Base-by-base conservation (phyloP, 129 eudicot species). In the Chrysanthemum seticuspe region DNA sequence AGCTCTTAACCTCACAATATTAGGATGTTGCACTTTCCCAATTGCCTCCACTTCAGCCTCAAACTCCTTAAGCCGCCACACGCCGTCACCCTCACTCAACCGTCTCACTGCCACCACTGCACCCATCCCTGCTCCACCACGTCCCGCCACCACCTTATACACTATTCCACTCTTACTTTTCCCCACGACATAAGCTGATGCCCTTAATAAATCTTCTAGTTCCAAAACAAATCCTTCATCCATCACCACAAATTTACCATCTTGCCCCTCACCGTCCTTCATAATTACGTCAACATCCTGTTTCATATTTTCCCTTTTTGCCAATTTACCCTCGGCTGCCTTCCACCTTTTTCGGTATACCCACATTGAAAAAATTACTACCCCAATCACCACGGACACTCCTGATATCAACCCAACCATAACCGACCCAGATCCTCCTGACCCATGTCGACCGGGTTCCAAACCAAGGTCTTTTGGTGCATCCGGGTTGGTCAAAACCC, bases 181-280 rank as follows among this genome's bases (percentile, higher is more conserved):
- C 18, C 99, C 99, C 47, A 94, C 89, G 51, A 94, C 99, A 74
- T 90, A 94, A 21, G 99, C 99, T 1, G 97, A 94, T 10, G 99
- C 99, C 88, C 97, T 90, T 89, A 94, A 59, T 76, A 94, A 80
- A 86, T 94, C 99, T 79, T 90, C 97, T 36, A 94, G 76, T 69
- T 90, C 99, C 93, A 94, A 71, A 67, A 81, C 81, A 82, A 90
- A 88, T 82, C 96, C 97, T 72, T 88, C 99, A 71, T 93, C 98
- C 68, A 94, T 44, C 59, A 84, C 91, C 2, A 88, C 87, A 44
- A 90, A 94, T 83, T 94, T 94, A 84, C 97, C 96, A 73, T 94
- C 90, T 65, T 94, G 96, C 81, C 92, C 97, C 74, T 90, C 98
- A 54, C 78, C 92, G 29, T 47, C 84, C 9, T 65, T 55, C 19